These are phyloP conservation scores for Aspergillus sparsus DNA, from an alignment of 495 filamentous ascomycete species.

Conservation along the genomic window DNA sequence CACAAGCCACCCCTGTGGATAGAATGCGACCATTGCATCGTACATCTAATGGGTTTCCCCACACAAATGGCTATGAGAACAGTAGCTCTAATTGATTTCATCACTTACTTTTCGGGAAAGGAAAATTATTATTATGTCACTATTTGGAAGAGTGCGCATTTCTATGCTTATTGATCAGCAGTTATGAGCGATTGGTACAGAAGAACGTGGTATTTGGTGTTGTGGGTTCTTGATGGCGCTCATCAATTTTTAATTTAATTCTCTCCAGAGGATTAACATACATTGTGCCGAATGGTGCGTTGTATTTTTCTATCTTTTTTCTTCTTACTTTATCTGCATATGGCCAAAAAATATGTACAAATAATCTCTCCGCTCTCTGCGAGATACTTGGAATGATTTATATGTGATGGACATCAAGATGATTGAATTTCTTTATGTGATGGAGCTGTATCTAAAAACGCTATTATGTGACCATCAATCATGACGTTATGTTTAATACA, in stretches of 20 bases:
- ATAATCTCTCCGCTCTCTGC: constrained; percentile 7
- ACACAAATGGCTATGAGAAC: constrained; percentile 18
- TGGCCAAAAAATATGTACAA: constrained; percentile 8
- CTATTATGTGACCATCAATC: too few relatives aligned
- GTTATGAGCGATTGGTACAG: too few relatives aligned
- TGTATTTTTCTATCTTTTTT: neutral
- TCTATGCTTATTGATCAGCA: too few relatives aligned
- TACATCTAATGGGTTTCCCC: constrained; percentile 20
- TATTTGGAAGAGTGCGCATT: too few relatives aligned
- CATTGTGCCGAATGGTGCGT: neutral
- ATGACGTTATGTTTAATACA: neutral
- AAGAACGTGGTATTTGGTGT: too few relatives aligned
- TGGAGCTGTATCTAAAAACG: too few relatives aligned
- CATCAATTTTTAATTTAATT: neutral
- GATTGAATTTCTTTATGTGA: neutral
- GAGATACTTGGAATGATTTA: neutral
- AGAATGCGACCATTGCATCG: constrained; percentile 22
- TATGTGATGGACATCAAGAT: neutral
- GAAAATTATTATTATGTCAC: neutral
- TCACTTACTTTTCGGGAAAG: neutral
- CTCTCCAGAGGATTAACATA: neutral
- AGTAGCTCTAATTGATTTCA: constrained; percentile 10
- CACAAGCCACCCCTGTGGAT: constrained; percentile 19
- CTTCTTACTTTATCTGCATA: neutral
- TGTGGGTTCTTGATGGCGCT: too few relatives aligned